phyloP scores from a whole-genome alignment of 2,329 filamentous ascomycete species.

The Phyllosticta citrichinensis region DNA sequence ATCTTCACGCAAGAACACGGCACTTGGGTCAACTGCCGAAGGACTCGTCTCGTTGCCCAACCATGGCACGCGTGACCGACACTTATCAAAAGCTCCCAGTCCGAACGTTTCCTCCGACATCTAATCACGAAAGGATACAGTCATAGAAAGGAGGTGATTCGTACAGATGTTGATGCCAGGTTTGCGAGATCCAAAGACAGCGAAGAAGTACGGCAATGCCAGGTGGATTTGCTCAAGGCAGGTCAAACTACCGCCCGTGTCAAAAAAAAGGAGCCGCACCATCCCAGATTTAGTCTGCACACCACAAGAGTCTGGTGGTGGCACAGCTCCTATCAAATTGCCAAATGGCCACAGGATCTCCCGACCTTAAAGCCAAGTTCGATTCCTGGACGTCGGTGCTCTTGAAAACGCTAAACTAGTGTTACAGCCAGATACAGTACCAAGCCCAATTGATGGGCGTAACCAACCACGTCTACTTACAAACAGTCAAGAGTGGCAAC shows the following conservation, averaged over 20 bases:
- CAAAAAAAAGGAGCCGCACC: background rate
- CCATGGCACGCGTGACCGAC: background rate
- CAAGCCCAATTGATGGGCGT: background rate
- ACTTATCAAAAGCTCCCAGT: background rate
- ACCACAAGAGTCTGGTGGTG: background rate
- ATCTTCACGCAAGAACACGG: background rate
- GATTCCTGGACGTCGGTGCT: background rate
- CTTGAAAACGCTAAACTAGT: background rate
- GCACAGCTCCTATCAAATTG: background rate
- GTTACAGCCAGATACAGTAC: background rate
- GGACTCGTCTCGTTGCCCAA: background rate
- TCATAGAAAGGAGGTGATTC: too few species aligned
- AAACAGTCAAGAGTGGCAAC: background rate
- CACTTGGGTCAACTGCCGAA: background rate
- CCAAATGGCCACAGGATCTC: background rate
- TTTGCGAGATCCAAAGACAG: too few species aligned
- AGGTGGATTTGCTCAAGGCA: background rate
- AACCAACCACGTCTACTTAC: background rate
- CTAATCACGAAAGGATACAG: too few species aligned
- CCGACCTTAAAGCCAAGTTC: background rate
- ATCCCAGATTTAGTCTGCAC: background rate
- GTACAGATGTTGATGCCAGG: too few species aligned
- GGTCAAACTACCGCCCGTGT: background rate
- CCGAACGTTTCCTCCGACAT: background rate
- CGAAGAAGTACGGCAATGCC: too few species aligned